Conservation (phyloP, 768 basidiomycete genomes). For the Trametopsis cervina region DNA sequence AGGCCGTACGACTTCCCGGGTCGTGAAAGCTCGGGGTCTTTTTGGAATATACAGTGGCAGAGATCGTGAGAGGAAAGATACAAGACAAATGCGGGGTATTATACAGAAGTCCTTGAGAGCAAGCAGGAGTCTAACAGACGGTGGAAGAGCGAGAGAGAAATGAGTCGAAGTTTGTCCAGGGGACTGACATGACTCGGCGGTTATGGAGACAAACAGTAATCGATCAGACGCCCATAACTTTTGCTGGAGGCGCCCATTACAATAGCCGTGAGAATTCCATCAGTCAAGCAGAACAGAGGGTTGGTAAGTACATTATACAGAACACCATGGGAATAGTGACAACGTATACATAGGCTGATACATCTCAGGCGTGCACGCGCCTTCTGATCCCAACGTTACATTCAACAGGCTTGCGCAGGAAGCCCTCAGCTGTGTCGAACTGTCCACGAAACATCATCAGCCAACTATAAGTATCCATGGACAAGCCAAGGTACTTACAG, state of each 20-base stretch:
- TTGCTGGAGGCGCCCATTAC: neutral
- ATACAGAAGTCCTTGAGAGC: neutral
- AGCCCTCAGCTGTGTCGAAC: slow-evolving; percentile 78
- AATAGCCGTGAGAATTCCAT: no score
- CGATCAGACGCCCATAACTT: neutral
- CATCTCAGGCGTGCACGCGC: slow-evolving; percentile 22
- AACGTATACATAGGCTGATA: neutral
- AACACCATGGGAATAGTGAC: neutral
- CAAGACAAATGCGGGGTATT: neutral
- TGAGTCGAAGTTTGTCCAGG: neutral
- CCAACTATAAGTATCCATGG: slow-evolving; percentile 9
- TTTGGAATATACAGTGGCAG: neutral
- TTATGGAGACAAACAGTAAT: neutral
- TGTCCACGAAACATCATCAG: slow-evolving; percentile 23
- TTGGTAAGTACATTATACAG: no score
- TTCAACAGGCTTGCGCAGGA: slow-evolving; percentile 74
- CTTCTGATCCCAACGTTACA: slow-evolving; percentile 72
- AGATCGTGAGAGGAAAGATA: neutral
- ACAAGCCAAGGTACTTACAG: slow-evolving; percentile 32
- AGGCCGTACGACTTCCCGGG: neutral
- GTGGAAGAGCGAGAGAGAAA: neutral
- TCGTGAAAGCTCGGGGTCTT: neutral
- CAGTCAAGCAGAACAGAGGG: no score
- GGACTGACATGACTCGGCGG: neutral
- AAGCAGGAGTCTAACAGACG: neutral